Base-by-base conservation (phyloP, 2,329 filamentous ascomycete species). In the Colletotrichum somersetense region DNA sequence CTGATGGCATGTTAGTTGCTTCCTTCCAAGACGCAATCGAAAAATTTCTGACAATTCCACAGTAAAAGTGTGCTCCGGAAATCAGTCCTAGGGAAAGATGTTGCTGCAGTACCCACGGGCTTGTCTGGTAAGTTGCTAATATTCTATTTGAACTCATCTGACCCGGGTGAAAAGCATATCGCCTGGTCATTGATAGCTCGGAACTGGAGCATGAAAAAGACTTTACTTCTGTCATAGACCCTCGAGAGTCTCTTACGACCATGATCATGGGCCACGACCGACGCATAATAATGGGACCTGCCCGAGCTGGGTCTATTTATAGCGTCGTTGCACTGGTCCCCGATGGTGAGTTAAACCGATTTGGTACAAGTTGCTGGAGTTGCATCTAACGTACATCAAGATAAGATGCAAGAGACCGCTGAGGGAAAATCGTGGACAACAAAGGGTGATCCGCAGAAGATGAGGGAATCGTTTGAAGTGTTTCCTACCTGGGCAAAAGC, bases 281-380 rank as follows among this genome's bases (percentile, higher is more conserved):
- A 26, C 77, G 83, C 18, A 73, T 84, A n/a, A 81, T 86, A 46
- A 85, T 86, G 83, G 84, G 84, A 2, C 84, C 84, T 1, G 83
- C 81, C 0, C 76, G 85, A 7, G 76, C 81, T 18, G 81, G 81
- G 0, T 77, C 80, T 5, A 74, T 86, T 0, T 85, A 82, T 71
- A 82, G 84, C 48, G 79, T 87, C 48, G 82, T 85, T 5, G 82
- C 81, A 0, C 74, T 86, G 8, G 83, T 87, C 0, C 84, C 84
- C 0, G 83, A 86, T 74, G 61, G 67, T 69, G 14, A 30, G 53
- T 10, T 4, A 20, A 16, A 20, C 5, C 11, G 0, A 20, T 7
- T 33, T 12, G 11, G 14, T 42, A 12, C 20, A 11, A 23, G 38
- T 35, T 5, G 0, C 20, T 5, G 18, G 42, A 7, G 14, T 18